phyloP scores from a whole-genome alignment of 2,329 filamentous ascomycete genomes.

The Ophiostoma fasciatum region DNA sequence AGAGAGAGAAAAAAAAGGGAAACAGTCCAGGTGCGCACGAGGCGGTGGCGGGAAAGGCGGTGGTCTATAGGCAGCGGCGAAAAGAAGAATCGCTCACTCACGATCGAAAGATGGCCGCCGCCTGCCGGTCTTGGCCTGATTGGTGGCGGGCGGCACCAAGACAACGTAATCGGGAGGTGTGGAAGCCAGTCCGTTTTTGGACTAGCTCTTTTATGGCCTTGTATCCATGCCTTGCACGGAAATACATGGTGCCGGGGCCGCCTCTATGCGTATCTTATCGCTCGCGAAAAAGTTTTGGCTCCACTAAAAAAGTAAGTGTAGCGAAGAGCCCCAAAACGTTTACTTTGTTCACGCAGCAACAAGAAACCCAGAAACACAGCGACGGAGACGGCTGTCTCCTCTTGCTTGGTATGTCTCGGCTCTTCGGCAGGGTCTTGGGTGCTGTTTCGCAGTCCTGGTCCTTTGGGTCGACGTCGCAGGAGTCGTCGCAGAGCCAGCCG shows the following conservation, averaged over 20 bases:
- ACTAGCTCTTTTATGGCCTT: too few relatives aligned
- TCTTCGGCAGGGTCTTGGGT: constrained; percentile 8
- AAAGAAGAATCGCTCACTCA: constrained; percentile 1
- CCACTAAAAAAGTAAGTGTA: constrained; percentile 6
- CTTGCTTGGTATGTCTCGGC: constrained; percentile 3
- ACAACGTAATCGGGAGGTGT: constrained; percentile 12
- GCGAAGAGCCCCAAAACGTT: neutral
- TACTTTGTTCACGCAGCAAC: neutral
- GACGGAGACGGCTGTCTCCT: neutral
- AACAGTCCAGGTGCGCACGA: neutral
- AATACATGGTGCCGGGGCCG: constrained; percentile 5
- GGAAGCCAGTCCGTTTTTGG: constrained; percentile 7
- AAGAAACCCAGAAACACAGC: neutral
- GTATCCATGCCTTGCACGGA: constrained; percentile 7
- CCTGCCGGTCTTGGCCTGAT: constrained; percentile 1
- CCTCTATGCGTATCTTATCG: constrained; percentile 9
- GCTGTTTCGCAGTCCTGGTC: constrained; percentile 3
- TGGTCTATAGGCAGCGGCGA: too few relatives aligned
- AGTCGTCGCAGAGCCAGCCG: neutral
- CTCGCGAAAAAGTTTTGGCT: constrained; percentile 1
- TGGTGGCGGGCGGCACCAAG: constrained; percentile 4
- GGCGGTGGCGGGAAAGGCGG: neutral
- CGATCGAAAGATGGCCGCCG: constrained; percentile 5
- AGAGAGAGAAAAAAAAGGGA: neutral
- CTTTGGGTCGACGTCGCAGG: neutral